These are phyloP conservation scores for Epichloe brachyelytri DNA, from an alignment of 2,329 filamentous ascomycete genomes.

Conservation along the genomic window DNA sequence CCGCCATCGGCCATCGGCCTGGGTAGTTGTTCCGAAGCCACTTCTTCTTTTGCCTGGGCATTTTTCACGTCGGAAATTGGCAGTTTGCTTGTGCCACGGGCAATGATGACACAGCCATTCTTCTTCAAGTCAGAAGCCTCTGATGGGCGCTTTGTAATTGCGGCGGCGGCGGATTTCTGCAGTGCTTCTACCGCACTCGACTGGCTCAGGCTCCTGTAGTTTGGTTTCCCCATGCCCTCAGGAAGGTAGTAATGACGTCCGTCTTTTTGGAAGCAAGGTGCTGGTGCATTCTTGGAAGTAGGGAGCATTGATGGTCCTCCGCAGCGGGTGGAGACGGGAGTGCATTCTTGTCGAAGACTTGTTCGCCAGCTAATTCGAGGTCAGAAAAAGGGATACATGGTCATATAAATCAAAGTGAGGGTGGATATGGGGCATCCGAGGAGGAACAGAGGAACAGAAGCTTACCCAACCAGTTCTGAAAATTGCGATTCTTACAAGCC, in stretches of 20 bases:
- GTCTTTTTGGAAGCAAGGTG: slow-evolving; percentile 10
- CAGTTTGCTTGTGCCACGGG: background rate
- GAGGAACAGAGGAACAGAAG: background rate
- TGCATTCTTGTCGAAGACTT: slow-evolving; percentile 14
- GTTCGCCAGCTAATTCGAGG: slow-evolving; percentile 16
- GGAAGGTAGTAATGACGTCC: slow-evolving; percentile 17
- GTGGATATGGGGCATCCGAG: background rate
- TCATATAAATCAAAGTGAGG: too few species aligned
- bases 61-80: background rate
- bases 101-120: background rate
- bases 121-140: background rate
- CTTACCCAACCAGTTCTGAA: slow-evolving; percentile 27
- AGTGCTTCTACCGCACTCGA: slow-evolving; percentile 11
- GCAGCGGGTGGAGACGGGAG: slow-evolving; percentile 16
- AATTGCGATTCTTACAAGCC: slow-evolving; percentile 13
- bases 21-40: background rate
- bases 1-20: background rate
- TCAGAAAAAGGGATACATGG: too few species aligned
- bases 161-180: slow-evolving; percentile 16
- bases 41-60: background rate
- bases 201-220: background rate
- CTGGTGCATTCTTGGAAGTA: slow-evolving; percentile 7
- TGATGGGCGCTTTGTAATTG: slow-evolving; percentile 4
- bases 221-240: background rate
- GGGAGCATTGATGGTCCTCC: slow-evolving; percentile 9